Conservation (phyloP, 192 early-diverging fungal genomes). For the Spinellus fusiger region DNA sequence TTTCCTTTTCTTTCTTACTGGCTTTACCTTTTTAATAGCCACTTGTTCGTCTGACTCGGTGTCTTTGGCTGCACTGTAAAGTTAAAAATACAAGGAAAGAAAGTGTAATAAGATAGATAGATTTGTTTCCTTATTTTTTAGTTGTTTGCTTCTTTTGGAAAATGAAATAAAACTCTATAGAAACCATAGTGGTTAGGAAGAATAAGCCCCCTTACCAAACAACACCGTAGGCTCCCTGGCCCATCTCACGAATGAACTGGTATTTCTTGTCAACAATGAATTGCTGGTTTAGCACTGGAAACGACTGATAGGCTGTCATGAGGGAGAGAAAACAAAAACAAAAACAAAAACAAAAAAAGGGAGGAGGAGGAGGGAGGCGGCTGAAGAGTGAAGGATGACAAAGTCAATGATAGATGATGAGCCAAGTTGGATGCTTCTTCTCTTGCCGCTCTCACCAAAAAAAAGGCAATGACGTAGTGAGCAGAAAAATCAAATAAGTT, state of each 20-base stretch:
- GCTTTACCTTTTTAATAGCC: constrained; percentile 65
- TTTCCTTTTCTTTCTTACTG: background rate
- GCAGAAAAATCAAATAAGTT: too few relatives aligned
- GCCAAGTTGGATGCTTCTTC: background rate
- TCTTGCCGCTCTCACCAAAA: background rate
- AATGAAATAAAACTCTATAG: constrained; percentile 2
- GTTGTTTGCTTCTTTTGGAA: constrained; percentile 1
- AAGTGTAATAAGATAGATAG: background rate
- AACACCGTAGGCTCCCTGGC: constrained; percentile 85
- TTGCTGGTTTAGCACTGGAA: constrained; percentile 31
- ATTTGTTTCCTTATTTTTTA: background rate
- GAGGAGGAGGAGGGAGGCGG: constrained; percentile 3
- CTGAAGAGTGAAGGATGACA: background rate
- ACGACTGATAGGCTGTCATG: constrained; percentile 17
- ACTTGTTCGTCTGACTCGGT: constrained; percentile 36
- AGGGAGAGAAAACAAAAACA: background rate
- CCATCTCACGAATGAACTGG: constrained; percentile 74
- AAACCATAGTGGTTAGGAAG: too few relatives aligned
- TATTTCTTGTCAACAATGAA: constrained; percentile 54
- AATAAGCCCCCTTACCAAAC: constrained; percentile 34
- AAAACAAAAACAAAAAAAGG: too few relatives aligned
- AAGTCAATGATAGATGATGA: constrained; percentile 7
- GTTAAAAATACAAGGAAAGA: background rate
- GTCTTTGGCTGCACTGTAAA: constrained; percentile 37
- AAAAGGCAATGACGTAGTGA: too few relatives aligned